These are phyloP conservation scores for Entomortierella beljakovae DNA, from an alignment of 192 early-diverging fungal species.

Conservation along the genomic window DNA sequence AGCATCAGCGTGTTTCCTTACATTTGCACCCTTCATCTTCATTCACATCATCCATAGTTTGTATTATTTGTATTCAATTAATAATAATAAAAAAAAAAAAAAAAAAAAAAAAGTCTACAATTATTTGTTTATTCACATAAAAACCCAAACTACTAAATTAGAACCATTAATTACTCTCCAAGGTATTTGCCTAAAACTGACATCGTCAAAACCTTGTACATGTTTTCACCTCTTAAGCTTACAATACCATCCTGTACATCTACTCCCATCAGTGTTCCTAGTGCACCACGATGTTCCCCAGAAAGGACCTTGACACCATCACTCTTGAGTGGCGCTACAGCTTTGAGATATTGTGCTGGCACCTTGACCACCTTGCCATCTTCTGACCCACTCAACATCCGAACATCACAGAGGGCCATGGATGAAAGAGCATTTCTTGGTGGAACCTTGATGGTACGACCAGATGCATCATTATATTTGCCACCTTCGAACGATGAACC, in stretches of 20 bases:
- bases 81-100: not conserved
- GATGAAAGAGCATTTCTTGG: constrained; percentile 37
- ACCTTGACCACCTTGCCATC: constrained; percentile 45
- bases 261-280: constrained; percentile 76
- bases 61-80: too few species aligned
- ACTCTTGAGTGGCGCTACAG: constrained; percentile 74
- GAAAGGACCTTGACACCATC: constrained; percentile 79
- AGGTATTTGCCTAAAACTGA: constrained; percentile 63
- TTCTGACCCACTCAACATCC: constrained; percentile 48
- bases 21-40: too few species aligned
- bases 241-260: constrained; percentile 83
- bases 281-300: constrained; percentile 65
- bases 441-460: constrained; percentile 63
- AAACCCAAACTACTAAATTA: constrained; percentile 1
- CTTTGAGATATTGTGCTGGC: constrained; percentile 56
- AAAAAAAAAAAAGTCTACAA: not conserved
- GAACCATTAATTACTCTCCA: constrained; percentile 5
- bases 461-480: constrained; percentile 62
- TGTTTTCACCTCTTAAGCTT: constrained; percentile 66
- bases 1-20: too few species aligned
- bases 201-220: constrained; percentile 69
- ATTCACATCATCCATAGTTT: too few species aligned
- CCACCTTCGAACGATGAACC: constrained; percentile 45
- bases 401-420: constrained; percentile 58
- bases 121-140: not conserved